Evolutionary conservation across 257 asterid genomes (phyloP).

Genomic region (Nicotiana attenuata): DNA sequence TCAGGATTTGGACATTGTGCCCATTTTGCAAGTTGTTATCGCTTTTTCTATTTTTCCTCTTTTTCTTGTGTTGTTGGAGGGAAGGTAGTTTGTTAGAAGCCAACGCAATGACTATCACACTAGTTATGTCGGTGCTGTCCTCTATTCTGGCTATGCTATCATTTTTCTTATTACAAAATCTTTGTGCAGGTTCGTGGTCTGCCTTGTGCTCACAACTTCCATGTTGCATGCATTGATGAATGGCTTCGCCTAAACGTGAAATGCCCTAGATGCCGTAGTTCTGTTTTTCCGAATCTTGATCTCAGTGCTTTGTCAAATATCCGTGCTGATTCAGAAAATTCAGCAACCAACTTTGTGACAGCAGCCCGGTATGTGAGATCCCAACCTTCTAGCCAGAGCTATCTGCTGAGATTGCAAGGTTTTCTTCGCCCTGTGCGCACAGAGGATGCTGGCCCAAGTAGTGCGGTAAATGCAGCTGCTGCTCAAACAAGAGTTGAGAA

Average conservation of each 20-base stretch:
- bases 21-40: background rate
- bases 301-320: constrained; percentile 81
- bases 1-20: background rate
- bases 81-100: background rate
- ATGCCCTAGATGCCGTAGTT: constrained; percentile 97
- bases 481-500: constrained; percentile 25
- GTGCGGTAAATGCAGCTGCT: constrained; percentile 23
- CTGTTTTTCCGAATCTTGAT: constrained; percentile 93
- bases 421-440: constrained; percentile 54
- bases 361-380: constrained; percentile 54
- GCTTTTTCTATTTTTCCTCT: background rate
- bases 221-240: constrained; percentile 90
- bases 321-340: constrained; percentile 56
- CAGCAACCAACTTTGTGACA: constrained; percentile 40
- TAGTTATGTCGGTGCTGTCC: background rate
- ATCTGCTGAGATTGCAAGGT: constrained; percentile 72
- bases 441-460: constrained; percentile 35
- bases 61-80: background rate
- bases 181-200: constrained; percentile 88
- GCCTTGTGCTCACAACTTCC: constrained; percentile 97
- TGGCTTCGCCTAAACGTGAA: constrained; percentile 91
- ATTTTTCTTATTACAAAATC: constrained; percentile 22
- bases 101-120: background rate
- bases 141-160: background rate
- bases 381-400: constrained; percentile 74